Percentiles rank a stretch among this genome's conserved stretches.
These are phyloP conservation scores for Dioscorea zingiberensis DNA, from an alignment of 106 monocot genomes.

Conservation along the genomic window DNA sequence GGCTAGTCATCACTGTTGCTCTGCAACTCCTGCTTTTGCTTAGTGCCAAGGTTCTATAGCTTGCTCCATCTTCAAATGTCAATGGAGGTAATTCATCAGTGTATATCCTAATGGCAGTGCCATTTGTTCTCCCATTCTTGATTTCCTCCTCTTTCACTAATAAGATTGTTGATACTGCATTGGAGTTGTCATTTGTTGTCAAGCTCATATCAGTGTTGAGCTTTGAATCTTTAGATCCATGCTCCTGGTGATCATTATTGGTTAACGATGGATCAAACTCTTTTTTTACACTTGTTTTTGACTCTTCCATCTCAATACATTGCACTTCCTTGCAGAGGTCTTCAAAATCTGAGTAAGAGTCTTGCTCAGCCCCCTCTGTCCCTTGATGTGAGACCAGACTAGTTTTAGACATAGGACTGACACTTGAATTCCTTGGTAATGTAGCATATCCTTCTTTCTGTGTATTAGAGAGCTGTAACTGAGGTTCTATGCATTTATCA, in stretches of 20 bases:
- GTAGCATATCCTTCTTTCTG: neutral
- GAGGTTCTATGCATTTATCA: constrained; percentile 5
- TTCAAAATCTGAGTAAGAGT: constrained; percentile 26
- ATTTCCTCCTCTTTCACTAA: constrained; percentile 11
- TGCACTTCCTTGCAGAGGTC: constrained; percentile 77
- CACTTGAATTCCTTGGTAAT: constrained; percentile 1
- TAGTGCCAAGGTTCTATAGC: constrained; percentile 4
- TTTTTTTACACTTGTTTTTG: constrained; percentile 6
- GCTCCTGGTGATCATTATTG: constrained; percentile 14
- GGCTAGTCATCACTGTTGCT: constrained; percentile 22
- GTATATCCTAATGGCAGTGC: too few species aligned
- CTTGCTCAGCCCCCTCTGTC: constrained; percentile 17
- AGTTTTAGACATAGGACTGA: neutral
- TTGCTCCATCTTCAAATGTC: too few species aligned
- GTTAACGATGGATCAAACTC: constrained; percentile 6
- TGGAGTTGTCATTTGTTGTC: too few species aligned
- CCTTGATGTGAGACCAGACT: constrained; percentile 2
- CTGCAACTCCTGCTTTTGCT: constrained; percentile 50
- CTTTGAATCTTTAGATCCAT: too few species aligned
- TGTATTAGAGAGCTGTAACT: constrained; percentile 5
- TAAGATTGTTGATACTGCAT: neutral
- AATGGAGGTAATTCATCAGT: constrained; percentile 13
- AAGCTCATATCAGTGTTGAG: too few species aligned
- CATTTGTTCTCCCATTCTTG: constrained; percentile 8
- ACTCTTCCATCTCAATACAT: constrained; percentile 64